These are phyloP conservation scores for Cytospora schulzeri DNA, from an alignment of 2,329 filamentous ascomycete species.

Conservation along the genomic window DNA sequence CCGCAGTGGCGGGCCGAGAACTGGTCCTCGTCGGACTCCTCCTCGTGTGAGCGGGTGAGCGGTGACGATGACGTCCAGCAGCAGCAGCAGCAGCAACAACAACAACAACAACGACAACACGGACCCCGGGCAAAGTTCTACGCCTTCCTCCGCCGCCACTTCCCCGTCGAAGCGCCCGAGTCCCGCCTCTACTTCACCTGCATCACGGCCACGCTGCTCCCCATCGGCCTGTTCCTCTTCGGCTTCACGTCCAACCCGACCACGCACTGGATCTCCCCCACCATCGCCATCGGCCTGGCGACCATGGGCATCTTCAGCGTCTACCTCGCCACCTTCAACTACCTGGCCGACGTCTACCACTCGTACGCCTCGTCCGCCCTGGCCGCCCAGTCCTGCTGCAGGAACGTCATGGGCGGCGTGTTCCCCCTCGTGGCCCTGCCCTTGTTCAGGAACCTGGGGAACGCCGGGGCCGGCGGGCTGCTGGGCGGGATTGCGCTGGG, in stretches of 20 bases:
- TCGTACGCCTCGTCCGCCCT: slow-evolving; percentile 82
- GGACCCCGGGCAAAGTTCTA: slow-evolving; percentile 42
- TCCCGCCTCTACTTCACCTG: slow-evolving; percentile 82
- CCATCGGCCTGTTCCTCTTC: slow-evolving; percentile 79
- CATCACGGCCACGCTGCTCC: slow-evolving; percentile 72
- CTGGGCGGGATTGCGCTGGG: slow-evolving; percentile 71
- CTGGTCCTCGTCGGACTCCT: slow-evolving; percentile 31
- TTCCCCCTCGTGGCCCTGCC: slow-evolving; percentile 77
- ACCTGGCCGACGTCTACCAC: slow-evolving; percentile 86
- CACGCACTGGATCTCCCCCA: slow-evolving; percentile 72
- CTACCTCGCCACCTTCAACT: slow-evolving; percentile 90
- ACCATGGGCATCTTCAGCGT: slow-evolving; percentile 87
- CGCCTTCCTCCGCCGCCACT: slow-evolving; percentile 47
- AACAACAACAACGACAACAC: slow-evolving; percentile 13
- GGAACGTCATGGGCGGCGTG: slow-evolving; percentile 78
- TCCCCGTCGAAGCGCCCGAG: slow-evolving; percentile 66
- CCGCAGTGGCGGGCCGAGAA: slow-evolving; percentile 40
- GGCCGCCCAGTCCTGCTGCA: slow-evolving; percentile 82
- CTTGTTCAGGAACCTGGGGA: slow-evolving; percentile 74
- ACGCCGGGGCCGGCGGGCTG: slow-evolving; percentile 70
- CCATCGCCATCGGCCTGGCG: slow-evolving; percentile 70
- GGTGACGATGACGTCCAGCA: too few species aligned
- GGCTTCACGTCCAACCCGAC: slow-evolving; percentile 67
- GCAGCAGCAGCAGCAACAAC: too few species aligned
- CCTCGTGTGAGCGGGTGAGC: slow-evolving; percentile 29